Base-by-base conservation (phyloP, 306 rosid genomes). In the Psophocarpus tetragonolobus region DNA sequence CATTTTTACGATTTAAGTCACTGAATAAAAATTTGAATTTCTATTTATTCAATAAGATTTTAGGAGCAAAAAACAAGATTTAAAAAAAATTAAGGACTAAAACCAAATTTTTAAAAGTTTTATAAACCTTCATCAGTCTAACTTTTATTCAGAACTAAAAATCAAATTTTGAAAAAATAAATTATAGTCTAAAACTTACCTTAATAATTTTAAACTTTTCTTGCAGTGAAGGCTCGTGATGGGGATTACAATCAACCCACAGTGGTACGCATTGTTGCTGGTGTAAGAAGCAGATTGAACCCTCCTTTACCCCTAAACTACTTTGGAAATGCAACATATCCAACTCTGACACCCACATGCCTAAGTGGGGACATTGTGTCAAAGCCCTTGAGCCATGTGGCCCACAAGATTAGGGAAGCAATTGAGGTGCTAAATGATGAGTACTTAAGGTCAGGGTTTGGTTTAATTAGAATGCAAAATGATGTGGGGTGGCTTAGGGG, bases 331-430 rank as follows among this genome's bases (percentile, higher is more conserved):
- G 61, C 82, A 4, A 32, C 39, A 7, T 15, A 41, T 30, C 50
- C 27, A 39, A 42, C 82, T 0, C 8, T 68, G 14, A 30, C 82
- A 15, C 48, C 65, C 0, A 69, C 50, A 1, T 58, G 69, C 33
- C 1, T 30, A 3, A 4, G 33, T 1, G 70, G 82, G 0, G 70
- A 76, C 1, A 42, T 82, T 35, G 30, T 41, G 9, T 41, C 54
- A 0, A 71, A 76, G 2, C 75, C 82, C 0, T 23, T 71, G 20
- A 36, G 79, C 9, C 51, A 48, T 58, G 75, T 38, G 14, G 71
- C 82, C 0, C 44, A 62, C 4, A 82, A 77, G 53, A 10, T 76
- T 5, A 82, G 85, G 26, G 85, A 71, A 63, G 78, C 75, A 0
- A 42, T 82, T n/a, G 74, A 71, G 4, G 11, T 44, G 29, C 4